phyloP scores from a whole-genome alignment of 371 early-diverging fungal species.

The Mucor saturninus region DNA sequence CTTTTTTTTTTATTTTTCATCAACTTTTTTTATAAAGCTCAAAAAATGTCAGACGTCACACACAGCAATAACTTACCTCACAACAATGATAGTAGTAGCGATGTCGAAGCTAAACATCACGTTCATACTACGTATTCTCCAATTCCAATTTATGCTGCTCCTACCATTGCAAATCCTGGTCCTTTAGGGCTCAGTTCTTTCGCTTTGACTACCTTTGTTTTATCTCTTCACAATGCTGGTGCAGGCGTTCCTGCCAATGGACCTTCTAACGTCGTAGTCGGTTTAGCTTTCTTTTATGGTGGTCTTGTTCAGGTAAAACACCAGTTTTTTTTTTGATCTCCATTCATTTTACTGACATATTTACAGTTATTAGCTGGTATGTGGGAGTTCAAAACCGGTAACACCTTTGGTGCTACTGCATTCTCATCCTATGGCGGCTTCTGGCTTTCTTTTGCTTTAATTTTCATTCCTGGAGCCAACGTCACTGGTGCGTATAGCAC shows the following conservation, averaged over 20 bases:
- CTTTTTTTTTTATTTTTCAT: background rate
- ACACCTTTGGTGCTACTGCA: constrained; percentile 85
- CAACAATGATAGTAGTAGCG: background rate
- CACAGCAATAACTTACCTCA: background rate
- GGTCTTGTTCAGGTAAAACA: constrained; percentile 67
- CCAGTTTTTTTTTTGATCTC: background rate
- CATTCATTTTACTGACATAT: background rate
- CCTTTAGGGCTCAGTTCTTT: constrained; percentile 75
- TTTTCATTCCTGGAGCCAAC: constrained; percentile 64
- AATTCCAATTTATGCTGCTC: constrained; percentile 28
- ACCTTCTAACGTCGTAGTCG: constrained; percentile 58
- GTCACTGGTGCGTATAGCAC: constrained; percentile 49
- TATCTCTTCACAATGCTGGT: constrained; percentile 67
- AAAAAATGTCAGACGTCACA: constrained; percentile 7
- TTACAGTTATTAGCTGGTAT: constrained; percentile 75
- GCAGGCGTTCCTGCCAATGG: constrained; percentile 61
- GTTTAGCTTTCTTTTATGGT: constrained; percentile 76
- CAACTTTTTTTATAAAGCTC: background rate
- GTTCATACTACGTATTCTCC: constrained; percentile 1
- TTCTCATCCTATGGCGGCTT: constrained; percentile 81
- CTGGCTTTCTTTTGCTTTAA: constrained; percentile 77
- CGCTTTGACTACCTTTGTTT: constrained; percentile 75
- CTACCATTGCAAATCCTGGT: constrained; percentile 65
- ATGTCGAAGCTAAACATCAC: constrained; percentile 20
- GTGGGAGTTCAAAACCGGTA: constrained; percentile 81